Evolutionary conservation across 1,284 basidiomycete genomes (phyloP), one percentile per base, ranked within the genome.

Genomic region (Ceratobasidium sp.): DNA sequence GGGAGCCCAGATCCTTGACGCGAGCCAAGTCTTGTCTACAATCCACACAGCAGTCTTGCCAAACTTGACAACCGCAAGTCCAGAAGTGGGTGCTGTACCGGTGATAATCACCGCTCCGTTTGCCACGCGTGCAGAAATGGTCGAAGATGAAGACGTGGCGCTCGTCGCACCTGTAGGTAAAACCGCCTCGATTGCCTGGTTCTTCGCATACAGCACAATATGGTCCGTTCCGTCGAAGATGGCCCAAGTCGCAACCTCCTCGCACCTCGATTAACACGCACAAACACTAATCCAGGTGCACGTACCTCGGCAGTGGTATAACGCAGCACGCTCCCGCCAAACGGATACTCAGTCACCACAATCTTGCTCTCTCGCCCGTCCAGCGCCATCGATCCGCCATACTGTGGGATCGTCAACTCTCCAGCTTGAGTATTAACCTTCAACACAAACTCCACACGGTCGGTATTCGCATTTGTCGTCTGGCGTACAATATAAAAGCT

Each of bases 131-230:
- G 77, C 78, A 11, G 54, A 66, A 49, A 79, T 76, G 11, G 77
- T 66, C 2, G 69, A 53, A n/a, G 77, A 76, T 11, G 78, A 77
- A 13, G 74, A 59, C 16, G 76, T 43, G 31, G 73, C 65, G 11
- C 73, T 53, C 14, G 34, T 29, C 0, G 61, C 49, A 66, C 79
- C 46, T 37, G 66, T 81, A 29, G 80, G 77, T 9, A 83, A 77
- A 31, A 79, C 79, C 22, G 81, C 79, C 77, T 84, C 83, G 27
- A 84, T 74, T 29, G 79, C 78, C 66, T 84, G 83, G 1, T 81
- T 83, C 74, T 11, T 78, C 19, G 82, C 81, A 73, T 85, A 85
- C 9, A 83, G 78, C 1, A 85, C 77, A 34, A 85, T 79, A 9
- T 81, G 81, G 76, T 85, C 83, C 2, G 79, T 72, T 14, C 76